These are phyloP conservation scores for Russula vinacea DNA, from an alignment of 768 basidiomycete species.

Conservation along the genomic window DNA sequence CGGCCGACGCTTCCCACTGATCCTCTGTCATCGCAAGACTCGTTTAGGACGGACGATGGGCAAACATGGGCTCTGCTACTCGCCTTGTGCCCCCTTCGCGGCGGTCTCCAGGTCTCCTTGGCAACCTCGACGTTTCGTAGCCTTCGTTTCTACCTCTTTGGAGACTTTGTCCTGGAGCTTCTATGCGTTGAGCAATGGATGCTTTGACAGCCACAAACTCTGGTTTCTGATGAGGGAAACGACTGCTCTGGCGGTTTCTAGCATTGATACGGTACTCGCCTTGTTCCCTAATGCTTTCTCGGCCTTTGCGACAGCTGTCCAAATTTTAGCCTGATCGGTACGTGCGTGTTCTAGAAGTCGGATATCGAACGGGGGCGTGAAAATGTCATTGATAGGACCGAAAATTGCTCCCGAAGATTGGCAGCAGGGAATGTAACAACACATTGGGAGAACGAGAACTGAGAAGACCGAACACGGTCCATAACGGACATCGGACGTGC, in stretches of 20 bases:
- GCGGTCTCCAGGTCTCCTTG: constrained; percentile 63
- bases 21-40: constrained; percentile 50
- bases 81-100: constrained; percentile 79
- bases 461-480: too few relatives aligned
- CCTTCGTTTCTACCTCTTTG: constrained; percentile 56
- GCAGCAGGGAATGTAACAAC: too few relatives aligned
- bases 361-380: too few relatives aligned
- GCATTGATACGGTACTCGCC: constrained; percentile 52
- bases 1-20: too few relatives aligned
- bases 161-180: constrained; percentile 61
- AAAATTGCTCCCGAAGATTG: too few relatives aligned
- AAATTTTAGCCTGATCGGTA: constrained; percentile 74
- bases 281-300: constrained; percentile 86
- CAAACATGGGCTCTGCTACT: constrained; percentile 26
- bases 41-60: constrained; percentile 14
- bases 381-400: too few relatives aligned
- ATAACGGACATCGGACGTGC: too few relatives aligned
- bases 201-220: constrained; percentile 80
- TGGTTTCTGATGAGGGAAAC: constrained; percentile 55
- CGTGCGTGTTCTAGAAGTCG: constrained; percentile 74
- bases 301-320: constrained; percentile 71
- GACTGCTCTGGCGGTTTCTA: not conserved
- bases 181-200: constrained; percentile 73
- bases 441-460: too few relatives aligned
- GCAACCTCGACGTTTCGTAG: constrained; percentile 52